Evolutionary conservation across 129 eudicot species (phyloP).

Genomic region (Pittosporum tobira): DNA sequence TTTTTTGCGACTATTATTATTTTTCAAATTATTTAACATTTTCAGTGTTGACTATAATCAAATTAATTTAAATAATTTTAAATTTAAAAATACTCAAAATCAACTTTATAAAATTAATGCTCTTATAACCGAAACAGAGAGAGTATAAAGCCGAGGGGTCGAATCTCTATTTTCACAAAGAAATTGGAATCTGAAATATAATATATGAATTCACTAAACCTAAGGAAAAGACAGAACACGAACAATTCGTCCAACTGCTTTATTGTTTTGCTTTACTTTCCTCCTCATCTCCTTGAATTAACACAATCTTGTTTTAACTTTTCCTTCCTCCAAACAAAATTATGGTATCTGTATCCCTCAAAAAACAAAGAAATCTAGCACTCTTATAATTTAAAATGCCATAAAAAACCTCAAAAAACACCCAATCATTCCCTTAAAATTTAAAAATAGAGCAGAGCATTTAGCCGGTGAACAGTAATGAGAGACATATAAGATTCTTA

Average conservation of each 20-base stretch:
- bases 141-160: too few species aligned
- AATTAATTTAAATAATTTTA: too few species aligned
- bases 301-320: slow-evolving; percentile 12
- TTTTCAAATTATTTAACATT: too few species aligned
- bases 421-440: slow-evolving; percentile 10
- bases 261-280: slow-evolving; percentile 25
- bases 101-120: too few species aligned
- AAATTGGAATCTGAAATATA: too few species aligned
- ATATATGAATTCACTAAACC: too few species aligned
- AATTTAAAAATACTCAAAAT: too few species aligned
- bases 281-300: slow-evolving; percentile 7
- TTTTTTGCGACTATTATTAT: too few species aligned
- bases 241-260: slow-evolving; percentile 20
- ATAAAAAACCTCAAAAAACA: neutral
- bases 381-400: neutral
- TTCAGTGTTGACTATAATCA: too few species aligned
- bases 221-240: too few species aligned
- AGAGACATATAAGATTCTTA: neutral
- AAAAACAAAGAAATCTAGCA: neutral
- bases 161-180: too few species aligned
- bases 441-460: neutral
- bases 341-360: slow-evolving; percentile 5
- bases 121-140: too few species aligned
- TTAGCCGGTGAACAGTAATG: neutral
- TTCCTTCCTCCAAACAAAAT: slow-evolving; percentile 15